Percentiles rank a stretch among this genome's conserved stretches.
Evolutionary conservation across 768 basidiomycete genomes (phyloP).

Genomic region (Amanita inopinata): DNA sequence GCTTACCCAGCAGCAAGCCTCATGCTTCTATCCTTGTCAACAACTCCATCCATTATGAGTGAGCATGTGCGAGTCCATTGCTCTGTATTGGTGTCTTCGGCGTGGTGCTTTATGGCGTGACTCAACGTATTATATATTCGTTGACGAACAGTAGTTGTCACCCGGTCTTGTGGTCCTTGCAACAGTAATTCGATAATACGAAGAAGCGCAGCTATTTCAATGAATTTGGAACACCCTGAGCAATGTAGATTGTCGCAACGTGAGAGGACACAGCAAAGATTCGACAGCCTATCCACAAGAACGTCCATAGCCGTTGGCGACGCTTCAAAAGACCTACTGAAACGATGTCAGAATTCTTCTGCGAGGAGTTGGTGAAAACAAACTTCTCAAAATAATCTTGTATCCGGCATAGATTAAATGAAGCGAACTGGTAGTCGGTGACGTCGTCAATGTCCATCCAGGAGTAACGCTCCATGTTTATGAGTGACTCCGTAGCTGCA

Average conservation of each 20-base stretch:
- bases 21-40: conserved; percentile 45
- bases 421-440: conserved; percentile 30
- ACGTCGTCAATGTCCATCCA: conserved; percentile 49
- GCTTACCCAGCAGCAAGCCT: conserved; percentile 63
- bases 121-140: conserved; percentile 31
- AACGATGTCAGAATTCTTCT: conserved; percentile 12
- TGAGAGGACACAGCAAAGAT: conserved; percentile 28
- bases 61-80: conserved; percentile 23
- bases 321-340: conserved; percentile 22
- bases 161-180: conserved; percentile 36
- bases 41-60: conserved; percentile 38
- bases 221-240: conserved; percentile 16
- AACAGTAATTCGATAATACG: conserved; percentile 31
- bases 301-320: conserved; percentile 18
- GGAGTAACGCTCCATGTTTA: conserved; percentile 32
- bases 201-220: conserved; percentile 24
- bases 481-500: conserved; percentile 26
- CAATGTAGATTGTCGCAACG: conserved; percentile 24
- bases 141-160: conserved; percentile 36
- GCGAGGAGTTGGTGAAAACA: conserved; percentile 2
- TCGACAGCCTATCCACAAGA: conserved; percentile 23
- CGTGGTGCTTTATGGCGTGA: conserved; percentile 34
- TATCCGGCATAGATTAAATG: conserved; percentile 38
- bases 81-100: conserved; percentile 19
- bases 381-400: conserved; percentile 33